phyloP scores from a whole-genome alignment of 495 filamentous ascomycete species.

The Trypethelium eluteriae region DNA sequence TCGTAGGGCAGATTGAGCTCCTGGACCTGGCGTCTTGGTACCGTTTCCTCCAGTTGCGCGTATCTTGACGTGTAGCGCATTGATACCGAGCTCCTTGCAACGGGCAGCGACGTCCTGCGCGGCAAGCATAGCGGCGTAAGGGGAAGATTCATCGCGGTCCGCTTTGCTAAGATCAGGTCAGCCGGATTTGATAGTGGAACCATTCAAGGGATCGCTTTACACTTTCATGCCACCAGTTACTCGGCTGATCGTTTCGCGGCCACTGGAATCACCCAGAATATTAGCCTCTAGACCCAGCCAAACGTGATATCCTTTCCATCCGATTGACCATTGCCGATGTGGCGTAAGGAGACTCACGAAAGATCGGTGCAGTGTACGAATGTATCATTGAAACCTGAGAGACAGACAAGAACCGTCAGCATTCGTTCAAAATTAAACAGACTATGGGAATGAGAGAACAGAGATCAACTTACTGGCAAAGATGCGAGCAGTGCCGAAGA shows the following conservation, averaged over 20 bases:
- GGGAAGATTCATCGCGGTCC: slow-evolving; percentile 98
- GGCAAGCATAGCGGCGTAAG: slow-evolving; percentile 99
- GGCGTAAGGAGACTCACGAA: too few species aligned
- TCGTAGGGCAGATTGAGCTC: slow-evolving; percentile 97
- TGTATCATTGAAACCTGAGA: slow-evolving; percentile 59
- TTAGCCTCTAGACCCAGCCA: slow-evolving; percentile 45
- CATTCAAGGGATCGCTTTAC: too few species aligned
- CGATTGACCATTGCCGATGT: too few species aligned
- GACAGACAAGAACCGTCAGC: not conserved
- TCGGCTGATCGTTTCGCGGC: slow-evolving; percentile 99
- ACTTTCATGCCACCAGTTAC: slow-evolving; percentile 99
- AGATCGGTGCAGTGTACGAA: slow-evolving; percentile 99
- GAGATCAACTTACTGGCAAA: slow-evolving; percentile 64
- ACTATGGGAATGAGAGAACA: not conserved
- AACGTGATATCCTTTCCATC: slow-evolving; percentile 6
- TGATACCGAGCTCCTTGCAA: slow-evolving; percentile 99
- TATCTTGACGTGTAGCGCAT: slow-evolving; percentile 99
- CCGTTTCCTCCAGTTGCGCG: slow-evolving; percentile 98
- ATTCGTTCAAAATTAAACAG: not conserved
- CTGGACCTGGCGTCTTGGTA: slow-evolving; percentile 98
- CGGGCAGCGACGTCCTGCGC: slow-evolving; percentile 73
- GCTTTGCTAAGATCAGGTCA: slow-evolving; percentile 54
- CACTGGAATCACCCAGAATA: slow-evolving; percentile 65
- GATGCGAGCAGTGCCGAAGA: slow-evolving; percentile 98
- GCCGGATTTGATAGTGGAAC: too few species aligned